Conservation (phyloP, 106 monocot species). For the Apostasia shenzhenica region DNA sequence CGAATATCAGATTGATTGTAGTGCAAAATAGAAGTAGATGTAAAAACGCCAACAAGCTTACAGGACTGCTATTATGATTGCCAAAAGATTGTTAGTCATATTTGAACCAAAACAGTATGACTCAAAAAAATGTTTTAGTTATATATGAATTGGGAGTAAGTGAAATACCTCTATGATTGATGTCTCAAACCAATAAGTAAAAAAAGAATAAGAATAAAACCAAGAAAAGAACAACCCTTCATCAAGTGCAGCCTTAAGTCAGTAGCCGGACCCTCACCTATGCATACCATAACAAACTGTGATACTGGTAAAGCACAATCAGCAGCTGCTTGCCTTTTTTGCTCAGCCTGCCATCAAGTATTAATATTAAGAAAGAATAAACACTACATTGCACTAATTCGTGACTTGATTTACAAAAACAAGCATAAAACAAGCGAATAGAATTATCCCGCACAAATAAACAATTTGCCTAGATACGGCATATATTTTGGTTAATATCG, state of each 20-base stretch:
- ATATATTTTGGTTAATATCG: too few species aligned
- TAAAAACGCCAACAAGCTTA: too few species aligned
- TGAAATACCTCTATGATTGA: too few species aligned
- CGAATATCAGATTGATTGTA: too few species aligned
- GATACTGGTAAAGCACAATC: slow-evolving; percentile 89
- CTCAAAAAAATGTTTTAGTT: too few species aligned
- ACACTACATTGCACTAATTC: too few species aligned
- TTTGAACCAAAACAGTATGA: not conserved
- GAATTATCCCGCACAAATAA: not conserved
- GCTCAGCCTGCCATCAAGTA: slow-evolving; percentile 44
- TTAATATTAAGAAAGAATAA: too few species aligned
- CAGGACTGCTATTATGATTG: not conserved
- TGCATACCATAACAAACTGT: slow-evolving; percentile 91
- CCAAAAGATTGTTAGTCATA: not conserved
- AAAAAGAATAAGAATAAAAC: not conserved
- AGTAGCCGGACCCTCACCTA: slow-evolving; percentile 77
- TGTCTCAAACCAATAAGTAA: not conserved
- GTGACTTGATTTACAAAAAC: too few species aligned
- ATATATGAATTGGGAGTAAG: too few species aligned
- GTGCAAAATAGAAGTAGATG: too few species aligned
- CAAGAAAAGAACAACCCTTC: slow-evolving; percentile 50
- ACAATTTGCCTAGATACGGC: not conserved
- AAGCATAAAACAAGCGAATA: too few species aligned
- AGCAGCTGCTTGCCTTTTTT: slow-evolving; percentile 82
- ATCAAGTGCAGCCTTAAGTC: slow-evolving; percentile 92